Evolutionary conservation across 1,284 basidiomycete species (phyloP).

Genomic region (Leccinum angustisporum): DNA sequence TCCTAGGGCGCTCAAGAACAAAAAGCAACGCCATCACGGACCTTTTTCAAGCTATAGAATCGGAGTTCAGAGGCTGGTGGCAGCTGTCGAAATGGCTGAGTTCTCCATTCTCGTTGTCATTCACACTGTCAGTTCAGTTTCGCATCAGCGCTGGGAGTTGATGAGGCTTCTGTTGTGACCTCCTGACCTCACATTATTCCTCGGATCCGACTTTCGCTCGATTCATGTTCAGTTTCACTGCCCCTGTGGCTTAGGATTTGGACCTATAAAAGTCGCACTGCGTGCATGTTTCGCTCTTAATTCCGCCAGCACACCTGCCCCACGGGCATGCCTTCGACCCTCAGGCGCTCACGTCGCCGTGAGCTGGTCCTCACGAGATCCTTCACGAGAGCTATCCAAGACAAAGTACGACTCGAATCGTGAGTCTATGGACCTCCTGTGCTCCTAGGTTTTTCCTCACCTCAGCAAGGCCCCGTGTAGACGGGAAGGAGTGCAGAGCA

Average conservation of each 20-base stretch:
- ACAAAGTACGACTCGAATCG: slow-evolving; percentile 36
- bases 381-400: slow-evolving; percentile 37
- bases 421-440: slow-evolving; percentile 17
- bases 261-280: slow-evolving; percentile 32
- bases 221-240: slow-evolving; percentile 8
- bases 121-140: slow-evolving; percentile 13
- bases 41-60: background rate
- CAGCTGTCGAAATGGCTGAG: slow-evolving; percentile 25
- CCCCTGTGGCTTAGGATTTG: slow-evolving; percentile 33
- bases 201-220: slow-evolving; percentile 13
- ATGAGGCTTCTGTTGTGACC: slow-evolving; percentile 11
- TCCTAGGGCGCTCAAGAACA: background rate
- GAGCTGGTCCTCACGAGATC: slow-evolving; percentile 38
- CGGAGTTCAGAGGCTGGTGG: slow-evolving; percentile 7
- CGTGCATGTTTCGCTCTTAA: slow-evolving; percentile 11
- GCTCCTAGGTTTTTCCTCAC: slow-evolving; percentile 6
- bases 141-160: slow-evolving; percentile 2
- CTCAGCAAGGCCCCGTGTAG: slow-evolving; percentile 16
- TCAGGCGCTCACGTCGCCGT: slow-evolving; percentile 39
- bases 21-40: background rate
- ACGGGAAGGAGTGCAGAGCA: slow-evolving; percentile 22
- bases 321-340: slow-evolving; percentile 36
- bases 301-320: slow-evolving; percentile 15
- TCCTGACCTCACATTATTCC: slow-evolving; percentile 11
- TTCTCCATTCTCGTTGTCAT: slow-evolving; percentile 24